Conservation (phyloP, 148 eudicot genomes). For the Chenopodium berlandieri region DNA sequence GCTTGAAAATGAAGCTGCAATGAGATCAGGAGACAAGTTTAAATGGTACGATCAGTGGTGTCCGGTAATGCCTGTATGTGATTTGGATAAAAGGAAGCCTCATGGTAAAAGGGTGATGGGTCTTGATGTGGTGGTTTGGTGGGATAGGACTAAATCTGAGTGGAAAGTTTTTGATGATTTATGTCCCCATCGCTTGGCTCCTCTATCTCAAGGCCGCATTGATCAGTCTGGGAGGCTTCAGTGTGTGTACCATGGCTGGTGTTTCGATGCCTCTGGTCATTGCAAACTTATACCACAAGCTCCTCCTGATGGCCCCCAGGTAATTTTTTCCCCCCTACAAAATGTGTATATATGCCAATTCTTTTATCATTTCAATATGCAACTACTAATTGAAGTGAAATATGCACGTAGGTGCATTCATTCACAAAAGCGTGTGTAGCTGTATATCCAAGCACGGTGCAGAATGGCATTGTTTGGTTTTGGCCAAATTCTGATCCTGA, state of each 20-base stretch:
- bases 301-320: conserved; percentile 71
- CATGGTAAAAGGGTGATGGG: conserved; percentile 63
- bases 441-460: conserved; percentile 66
- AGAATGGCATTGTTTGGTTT: conserved; percentile 79
- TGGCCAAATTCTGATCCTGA: conserved; percentile 72
- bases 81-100: conserved; percentile 70
- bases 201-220: conserved; percentile 75
- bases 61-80: conserved; percentile 61
- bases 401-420: conserved; percentile 47
- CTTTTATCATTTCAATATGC: no score
- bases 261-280: conserved; percentile 65
- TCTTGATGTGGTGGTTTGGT: conserved; percentile 70
- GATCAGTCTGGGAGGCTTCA: conserved; percentile 79
- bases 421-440: conserved; percentile 73
- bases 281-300: conserved; percentile 80
- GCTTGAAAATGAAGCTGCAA: not conserved
- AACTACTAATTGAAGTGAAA: not conserved
- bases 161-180: conserved; percentile 82
- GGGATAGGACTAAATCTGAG: conserved; percentile 54
- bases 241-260: conserved; percentile 92
- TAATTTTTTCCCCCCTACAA: not conserved
- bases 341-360: no score
- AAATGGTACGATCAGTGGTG: conserved; percentile 79
- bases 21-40: conserved; percentile 28
- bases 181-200: conserved; percentile 85